These are phyloP conservation scores for Euphorbia schlechtendalii DNA, from an alignment of 441 rosid species.

Conservation along the genomic window DNA sequence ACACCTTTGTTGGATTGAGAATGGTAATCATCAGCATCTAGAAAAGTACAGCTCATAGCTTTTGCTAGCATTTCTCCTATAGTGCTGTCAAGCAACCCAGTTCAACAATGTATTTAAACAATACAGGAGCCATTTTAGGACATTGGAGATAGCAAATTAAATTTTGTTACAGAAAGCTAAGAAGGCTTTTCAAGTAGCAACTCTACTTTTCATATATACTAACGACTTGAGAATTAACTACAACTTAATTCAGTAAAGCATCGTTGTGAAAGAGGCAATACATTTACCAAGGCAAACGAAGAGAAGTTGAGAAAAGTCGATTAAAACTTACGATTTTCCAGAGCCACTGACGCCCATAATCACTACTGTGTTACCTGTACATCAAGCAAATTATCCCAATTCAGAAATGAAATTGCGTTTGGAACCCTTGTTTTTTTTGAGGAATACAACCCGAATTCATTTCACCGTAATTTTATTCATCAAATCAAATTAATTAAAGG, in stretches of 20 bases:
- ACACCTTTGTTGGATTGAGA: conserved; percentile 59
- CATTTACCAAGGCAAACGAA: too few relatives aligned
- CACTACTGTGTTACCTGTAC: conserved; percentile 44
- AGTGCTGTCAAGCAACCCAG: conserved; percentile 35
- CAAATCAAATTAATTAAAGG: too few relatives aligned
- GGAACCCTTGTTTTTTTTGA: too few relatives aligned
- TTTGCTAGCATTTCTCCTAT: conserved; percentile 53
- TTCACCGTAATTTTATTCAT: too few relatives aligned
- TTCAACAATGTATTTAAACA: too few relatives aligned
- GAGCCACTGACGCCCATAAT: conserved; percentile 82
- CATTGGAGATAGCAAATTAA: too few relatives aligned
- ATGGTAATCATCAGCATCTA: conserved; percentile 76
- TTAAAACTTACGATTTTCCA: conserved; percentile 64
- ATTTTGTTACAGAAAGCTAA: not conserved
- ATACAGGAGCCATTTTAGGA: too few relatives aligned
- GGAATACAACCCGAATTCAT: too few relatives aligned
- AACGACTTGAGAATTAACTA: too few relatives aligned
- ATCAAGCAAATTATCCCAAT: not conserved
- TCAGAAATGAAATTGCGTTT: not conserved
- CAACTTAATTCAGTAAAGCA: too few relatives aligned
- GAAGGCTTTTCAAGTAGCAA: not conserved
- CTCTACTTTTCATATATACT: too few relatives aligned
- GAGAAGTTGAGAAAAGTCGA: not conserved
- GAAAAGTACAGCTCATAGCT: conserved; percentile 41
- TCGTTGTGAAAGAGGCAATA: too few relatives aligned